A percentile compares a stretch with the other conserved stretches of the same genome.
Conservation (phyloP, 352 stramenopile species). For the Pseudoperonospora humuli region DNA sequence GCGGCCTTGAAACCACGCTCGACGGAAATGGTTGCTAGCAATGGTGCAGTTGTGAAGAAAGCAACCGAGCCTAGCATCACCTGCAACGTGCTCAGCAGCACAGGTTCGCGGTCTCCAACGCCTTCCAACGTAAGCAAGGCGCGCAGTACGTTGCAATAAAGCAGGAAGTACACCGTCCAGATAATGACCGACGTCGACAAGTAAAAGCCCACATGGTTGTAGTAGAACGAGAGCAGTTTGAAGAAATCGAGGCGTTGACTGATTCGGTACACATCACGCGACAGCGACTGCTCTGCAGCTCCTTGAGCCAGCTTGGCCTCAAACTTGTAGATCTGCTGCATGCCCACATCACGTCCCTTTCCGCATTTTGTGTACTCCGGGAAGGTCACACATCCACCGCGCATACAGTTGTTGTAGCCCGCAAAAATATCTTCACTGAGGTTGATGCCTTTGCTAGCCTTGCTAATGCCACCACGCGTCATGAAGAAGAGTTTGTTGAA, state of each 20-base stretch:
- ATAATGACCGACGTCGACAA: conserved; percentile 97
- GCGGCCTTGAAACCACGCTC: conserved; percentile 96
- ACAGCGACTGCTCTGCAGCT: conserved; percentile 96
- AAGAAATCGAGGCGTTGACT: conserved; percentile 97
- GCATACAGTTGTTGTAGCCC: conserved; percentile 98
- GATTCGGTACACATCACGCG: conserved; percentile 96
- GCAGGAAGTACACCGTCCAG: conserved; percentile 94
- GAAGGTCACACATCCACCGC: conserved; percentile 94
- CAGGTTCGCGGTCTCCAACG: conserved; percentile 87
- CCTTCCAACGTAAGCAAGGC: conserved; percentile 90
- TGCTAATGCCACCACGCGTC: conserved; percentile 96
- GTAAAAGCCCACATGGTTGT: conserved; percentile 98
- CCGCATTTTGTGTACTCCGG: conserved; percentile 99
- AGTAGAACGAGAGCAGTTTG: conserved; percentile 98
- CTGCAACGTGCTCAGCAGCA: conserved; percentile 92
- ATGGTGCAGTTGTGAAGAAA: conserved; percentile 95
- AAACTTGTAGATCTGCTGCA: conserved; percentile 99
- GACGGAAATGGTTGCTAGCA: conserved; percentile 96
- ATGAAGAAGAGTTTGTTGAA: conserved; percentile 99
- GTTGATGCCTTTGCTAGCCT: conserved; percentile 99
- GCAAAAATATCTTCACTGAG: conserved; percentile 99
- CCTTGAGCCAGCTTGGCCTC: conserved; percentile 97
- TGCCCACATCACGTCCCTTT: conserved; percentile 98
- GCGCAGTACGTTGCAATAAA: conserved; percentile 94
- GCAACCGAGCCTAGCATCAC: conserved; percentile 94